Evolutionary conservation across 2,329 filamentous ascomycete species (phyloP), one percentile per base, ranked within the genome.

Genomic region (Parascedosporium putredinis): DNA sequence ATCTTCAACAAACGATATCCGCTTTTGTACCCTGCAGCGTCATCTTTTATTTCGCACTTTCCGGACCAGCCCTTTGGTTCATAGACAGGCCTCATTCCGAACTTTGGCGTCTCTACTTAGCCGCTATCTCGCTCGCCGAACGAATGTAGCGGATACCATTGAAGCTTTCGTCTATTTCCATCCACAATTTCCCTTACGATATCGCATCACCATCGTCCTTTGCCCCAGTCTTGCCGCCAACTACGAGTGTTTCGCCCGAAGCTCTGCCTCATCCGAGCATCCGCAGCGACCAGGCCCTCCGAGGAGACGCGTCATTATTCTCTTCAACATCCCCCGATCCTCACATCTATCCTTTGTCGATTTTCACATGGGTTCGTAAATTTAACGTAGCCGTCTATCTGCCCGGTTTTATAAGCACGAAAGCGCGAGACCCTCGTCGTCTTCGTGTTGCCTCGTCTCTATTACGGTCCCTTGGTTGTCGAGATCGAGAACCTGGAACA

Each of bases 401-500:
- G n/a, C 46, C 40, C 24, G 12, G 27, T 31, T 29, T 10, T 29
- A 22, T 20, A 8, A 23, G 10, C 18, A 24, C 46, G 10, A 24
- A 24, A 24, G 33, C 33, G 31, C 46, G 46, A 20, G 33, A 33
- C 18, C 23, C 14, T 5, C 33, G 46, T 27, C 46, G 46, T 38
- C 31, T 31, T 47, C 31, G 23, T 20, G 45, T 42, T 36, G 47
- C 22, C 24, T 43, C 47, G 7, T 29, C 33, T 20, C 22, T 18
- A 22, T 43, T 36, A n/a, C n/a, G n/a, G n/a, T 43, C 33, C 31
- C 18, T 23, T 24, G 14, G 16, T 16, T 43, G 18, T 4, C 47
- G 25, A 43, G 33, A 7, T 25, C n/a, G 23, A n/a, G 27, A 47
- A 24, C 36, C 12, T 33, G 25, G 50, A 45, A 52, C 24, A 53